phyloP scores from a whole-genome alignment of 1,139 yeast genomes.

The Lipomyces yarrowii region DNA sequence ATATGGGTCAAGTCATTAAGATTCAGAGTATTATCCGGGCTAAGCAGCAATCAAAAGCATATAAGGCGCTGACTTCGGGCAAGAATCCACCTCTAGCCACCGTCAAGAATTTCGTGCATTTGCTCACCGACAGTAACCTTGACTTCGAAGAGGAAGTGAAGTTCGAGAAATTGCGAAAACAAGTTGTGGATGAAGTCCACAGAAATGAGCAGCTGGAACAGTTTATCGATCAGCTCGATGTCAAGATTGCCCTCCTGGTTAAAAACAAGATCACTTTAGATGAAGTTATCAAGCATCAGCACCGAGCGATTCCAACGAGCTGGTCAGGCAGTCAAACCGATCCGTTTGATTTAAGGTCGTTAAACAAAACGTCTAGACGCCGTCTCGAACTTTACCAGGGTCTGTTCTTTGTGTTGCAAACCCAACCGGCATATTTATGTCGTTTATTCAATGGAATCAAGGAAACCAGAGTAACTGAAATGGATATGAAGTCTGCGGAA shows the following conservation, averaged over 20 bases:
- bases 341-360: constrained; percentile 45
- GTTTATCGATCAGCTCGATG: constrained; percentile 77
- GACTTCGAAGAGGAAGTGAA: constrained; percentile 79
- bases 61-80: constrained; percentile 66
- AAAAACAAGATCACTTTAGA: constrained; percentile 80
- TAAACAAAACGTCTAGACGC: constrained; percentile 47
- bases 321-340: constrained; percentile 35
- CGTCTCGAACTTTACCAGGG: constrained; percentile 69
- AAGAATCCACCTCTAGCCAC: constrained; percentile 78
- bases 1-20: constrained; percentile 60
- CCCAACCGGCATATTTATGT: constrained; percentile 75
- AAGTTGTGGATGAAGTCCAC: constrained; percentile 63
- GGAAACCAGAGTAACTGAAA: constrained; percentile 37
- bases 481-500: constrained; percentile 49
- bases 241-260: constrained; percentile 74
- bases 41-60: constrained; percentile 69
- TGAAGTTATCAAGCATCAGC: constrained; percentile 64
- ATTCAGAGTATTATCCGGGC: constrained; percentile 78
- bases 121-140: constrained; percentile 70
- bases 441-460: constrained; percentile 50
- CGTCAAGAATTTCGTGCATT: constrained; percentile 72
- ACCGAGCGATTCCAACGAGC: constrained; percentile 35
- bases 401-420: constrained; percentile 78
- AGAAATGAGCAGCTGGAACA: constrained; percentile 69
- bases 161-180: constrained; percentile 67